These are phyloP conservation scores for Kalanchoe fedtschenkoi DNA, from an alignment of 164 flowering plant genomes.

Conservation along the genomic window DNA sequence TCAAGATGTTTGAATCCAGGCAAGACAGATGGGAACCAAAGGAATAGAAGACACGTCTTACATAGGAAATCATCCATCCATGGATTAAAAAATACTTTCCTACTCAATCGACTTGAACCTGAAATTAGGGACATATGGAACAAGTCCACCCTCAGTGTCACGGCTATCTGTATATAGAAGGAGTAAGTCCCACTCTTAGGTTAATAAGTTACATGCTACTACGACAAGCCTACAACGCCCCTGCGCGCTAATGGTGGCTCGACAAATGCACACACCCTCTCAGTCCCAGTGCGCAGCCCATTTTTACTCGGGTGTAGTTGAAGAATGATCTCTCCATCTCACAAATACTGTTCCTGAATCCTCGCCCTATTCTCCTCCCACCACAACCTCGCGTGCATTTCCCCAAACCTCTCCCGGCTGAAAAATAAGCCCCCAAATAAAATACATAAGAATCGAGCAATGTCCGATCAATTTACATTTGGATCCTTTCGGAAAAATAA, in stretches of 20 bases:
- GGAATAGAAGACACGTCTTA: too few relatives aligned
- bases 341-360: slow-evolving; percentile 61
- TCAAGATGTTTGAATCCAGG: too few relatives aligned
- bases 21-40: too few relatives aligned
- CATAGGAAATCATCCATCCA: too few relatives aligned
- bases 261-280: too few relatives aligned
- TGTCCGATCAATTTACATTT: background rate
- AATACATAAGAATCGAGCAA: background rate
- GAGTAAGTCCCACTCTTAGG: too few relatives aligned
- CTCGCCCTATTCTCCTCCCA: slow-evolving; percentile 65
- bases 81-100: too few relatives aligned
- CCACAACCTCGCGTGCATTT: slow-evolving; percentile 63
- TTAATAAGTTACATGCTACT: background rate
- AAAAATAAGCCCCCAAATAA: slow-evolving; percentile 11
- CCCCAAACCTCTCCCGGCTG: slow-evolving; percentile 74
- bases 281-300: background rate
- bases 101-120: too few relatives aligned
- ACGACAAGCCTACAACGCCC: background rate
- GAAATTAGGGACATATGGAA: too few relatives aligned
- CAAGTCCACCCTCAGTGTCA: too few relatives aligned
- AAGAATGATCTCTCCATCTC: slow-evolving; percentile 15
- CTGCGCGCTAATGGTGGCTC: background rate
- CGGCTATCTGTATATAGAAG: too few relatives aligned
- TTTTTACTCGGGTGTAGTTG: too few relatives aligned
- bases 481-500: background rate